Conservation (phyloP, 495 filamentous ascomycete genomes). For the Aspergillus sclerotioniger region DNA sequence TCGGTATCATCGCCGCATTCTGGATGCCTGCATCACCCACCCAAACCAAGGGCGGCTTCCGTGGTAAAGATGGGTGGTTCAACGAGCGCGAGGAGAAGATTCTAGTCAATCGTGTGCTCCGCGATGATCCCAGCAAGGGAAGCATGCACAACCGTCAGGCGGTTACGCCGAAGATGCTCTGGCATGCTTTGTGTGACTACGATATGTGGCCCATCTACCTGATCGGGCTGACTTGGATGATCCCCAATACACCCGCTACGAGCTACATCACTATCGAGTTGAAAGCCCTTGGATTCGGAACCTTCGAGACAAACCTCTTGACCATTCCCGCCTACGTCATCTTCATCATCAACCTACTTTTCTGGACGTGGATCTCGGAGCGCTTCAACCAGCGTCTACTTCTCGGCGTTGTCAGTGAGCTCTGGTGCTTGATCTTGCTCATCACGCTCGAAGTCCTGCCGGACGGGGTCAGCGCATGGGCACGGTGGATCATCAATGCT, state of each 20-base stretch:
- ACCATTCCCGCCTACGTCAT: conserved; percentile 59
- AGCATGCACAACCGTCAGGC: conserved; percentile 61
- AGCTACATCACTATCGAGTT: conserved; percentile 64
- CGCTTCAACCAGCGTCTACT: conserved; percentile 52
- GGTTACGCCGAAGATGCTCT: conserved; percentile 56
- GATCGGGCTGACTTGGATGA: conserved; percentile 55
- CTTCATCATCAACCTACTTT: conserved; percentile 44
- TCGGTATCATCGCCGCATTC: conserved; percentile 62
- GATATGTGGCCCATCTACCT: conserved; percentile 73
- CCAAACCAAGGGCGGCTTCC: conserved; percentile 65
- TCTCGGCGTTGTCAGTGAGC: conserved; percentile 47
- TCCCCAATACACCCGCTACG: conserved; percentile 51
- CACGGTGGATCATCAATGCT: conserved; percentile 50
- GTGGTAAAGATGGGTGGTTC: conserved; percentile 75
- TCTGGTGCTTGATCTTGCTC: conserved; percentile 57
- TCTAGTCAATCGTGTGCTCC: conserved; percentile 71
- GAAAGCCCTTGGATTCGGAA: conserved; percentile 58
- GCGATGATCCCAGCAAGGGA: conserved; percentile 69
- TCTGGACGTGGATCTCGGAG: conserved; percentile 55
- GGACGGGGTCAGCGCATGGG: conserved; percentile 45
- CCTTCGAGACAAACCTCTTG: conserved; percentile 67
- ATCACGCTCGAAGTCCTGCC: conserved; percentile 48
- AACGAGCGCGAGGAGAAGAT: conserved; percentile 63
- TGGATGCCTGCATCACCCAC: conserved; percentile 72
- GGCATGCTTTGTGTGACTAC: conserved; percentile 59